phyloP scores from a whole-genome alignment of 2,329 filamentous ascomycete genomes.

The Neobulgaria alba region DNA sequence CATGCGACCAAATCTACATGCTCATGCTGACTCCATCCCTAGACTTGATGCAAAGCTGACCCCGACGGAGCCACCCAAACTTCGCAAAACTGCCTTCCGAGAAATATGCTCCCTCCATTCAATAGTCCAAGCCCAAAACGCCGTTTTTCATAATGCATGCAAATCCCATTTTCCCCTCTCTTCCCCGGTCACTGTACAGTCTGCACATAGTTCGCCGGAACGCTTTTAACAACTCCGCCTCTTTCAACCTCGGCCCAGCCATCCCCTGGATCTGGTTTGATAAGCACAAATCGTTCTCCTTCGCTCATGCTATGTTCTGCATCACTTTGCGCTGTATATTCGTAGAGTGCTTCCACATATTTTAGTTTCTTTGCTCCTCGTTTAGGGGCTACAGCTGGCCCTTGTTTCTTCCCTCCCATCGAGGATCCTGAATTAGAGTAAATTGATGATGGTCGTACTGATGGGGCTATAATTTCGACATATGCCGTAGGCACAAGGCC shows the following conservation, averaged over 20 bases:
- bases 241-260: constrained; percentile 97
- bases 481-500: constrained; percentile 86
- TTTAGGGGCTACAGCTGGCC: constrained; percentile 70
- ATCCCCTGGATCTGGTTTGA: constrained; percentile 81
- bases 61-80: too few species aligned
- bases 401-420: constrained; percentile 39
- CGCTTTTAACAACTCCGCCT: constrained; percentile 75
- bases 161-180: not conserved
- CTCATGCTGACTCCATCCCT: too few species aligned
- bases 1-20: too few species aligned
- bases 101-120: too few species aligned
- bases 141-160: too few species aligned
- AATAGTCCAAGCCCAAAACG: too few species aligned
- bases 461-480: constrained; percentile 54
- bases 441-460: constrained; percentile 56
- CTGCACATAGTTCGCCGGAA: constrained; percentile 81
- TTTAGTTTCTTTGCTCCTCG: constrained; percentile 88
- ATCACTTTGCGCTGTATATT: constrained; percentile 79
- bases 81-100: too few species aligned
- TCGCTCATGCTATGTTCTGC: constrained; percentile 84
- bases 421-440: constrained; percentile 74
- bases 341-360: constrained; percentile 89
- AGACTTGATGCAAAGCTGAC: too few species aligned
- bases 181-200: not conserved
- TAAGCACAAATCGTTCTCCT: constrained; percentile 84